Evolutionary conservation across 2,329 filamentous ascomycete species (phyloP).

Genomic region (Aspergillus flavus): DNA sequence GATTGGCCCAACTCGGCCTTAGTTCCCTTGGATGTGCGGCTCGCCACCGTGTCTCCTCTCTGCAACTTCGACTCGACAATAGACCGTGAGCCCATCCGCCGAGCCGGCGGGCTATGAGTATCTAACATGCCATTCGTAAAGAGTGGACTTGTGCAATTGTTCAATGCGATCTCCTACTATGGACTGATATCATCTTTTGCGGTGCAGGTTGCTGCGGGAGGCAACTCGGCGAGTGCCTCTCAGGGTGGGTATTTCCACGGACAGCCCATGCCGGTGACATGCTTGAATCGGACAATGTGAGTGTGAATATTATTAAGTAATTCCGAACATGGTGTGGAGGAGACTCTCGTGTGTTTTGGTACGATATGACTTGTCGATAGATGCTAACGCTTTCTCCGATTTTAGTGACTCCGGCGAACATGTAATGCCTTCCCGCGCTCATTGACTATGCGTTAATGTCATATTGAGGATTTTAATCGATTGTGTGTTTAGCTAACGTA

Average conservation of each 20-base stretch:
- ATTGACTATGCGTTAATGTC: neutral
- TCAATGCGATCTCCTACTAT: conserved; percentile 10
- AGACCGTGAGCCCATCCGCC: conserved; percentile 8
- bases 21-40: conserved; percentile 1
- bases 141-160: conserved; percentile 1
- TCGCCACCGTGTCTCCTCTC: conserved; percentile 4
- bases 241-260: conserved; percentile 51
- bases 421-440: conserved; percentile 20
- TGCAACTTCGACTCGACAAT: conserved; percentile 1
- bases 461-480: neutral
- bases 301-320: conserved; percentile 32
- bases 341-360: neutral
- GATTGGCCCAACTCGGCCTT: neutral
- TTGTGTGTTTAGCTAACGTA: neutral
- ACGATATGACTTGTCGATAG: neutral
- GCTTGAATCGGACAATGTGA: conserved; percentile 73
- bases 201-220: conserved; percentile 26
- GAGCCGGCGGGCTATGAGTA: conserved; percentile 5
- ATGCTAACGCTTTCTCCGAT: neutral
- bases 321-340: neutral
- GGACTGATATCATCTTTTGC: conserved; percentile 21
- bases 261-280: conserved; percentile 69
- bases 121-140: conserved; percentile 1
- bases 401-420: conserved; percentile 36
- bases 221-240: conserved; percentile 23